Percentiles rank a stretch among this genome's conserved stretches.
Evolutionary conservation across 2,329 filamentous ascomycete species (phyloP).

Genomic region (Acephala macrosclerotiorum): DNA sequence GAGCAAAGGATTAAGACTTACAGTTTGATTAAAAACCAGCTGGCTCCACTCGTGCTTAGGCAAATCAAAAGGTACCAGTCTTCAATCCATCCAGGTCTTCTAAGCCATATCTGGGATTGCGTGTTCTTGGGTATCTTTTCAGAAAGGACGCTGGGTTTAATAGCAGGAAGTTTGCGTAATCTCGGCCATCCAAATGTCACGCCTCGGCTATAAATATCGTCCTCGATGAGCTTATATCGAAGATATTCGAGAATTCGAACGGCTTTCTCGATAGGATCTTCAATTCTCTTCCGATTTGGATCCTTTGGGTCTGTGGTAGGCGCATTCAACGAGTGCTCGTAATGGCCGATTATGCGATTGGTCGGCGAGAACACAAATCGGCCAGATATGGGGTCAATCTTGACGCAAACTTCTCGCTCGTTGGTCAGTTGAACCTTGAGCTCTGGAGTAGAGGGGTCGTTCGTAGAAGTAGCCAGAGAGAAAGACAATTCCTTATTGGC

Average conservation of each 20-base stretch:
- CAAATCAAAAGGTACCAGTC: slow-evolving; percentile 77
- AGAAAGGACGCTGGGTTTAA: slow-evolving; percentile 62
- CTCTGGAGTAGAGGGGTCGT: slow-evolving; percentile 70
- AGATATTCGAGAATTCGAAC: slow-evolving; percentile 65
- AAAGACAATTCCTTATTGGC: slow-evolving; percentile 64
- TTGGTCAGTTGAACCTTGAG: slow-evolving; percentile 75
- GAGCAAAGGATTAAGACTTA: slow-evolving; percentile 40
- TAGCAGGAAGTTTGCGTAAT: slow-evolving; percentile 45
- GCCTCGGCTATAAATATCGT: slow-evolving; percentile 67
- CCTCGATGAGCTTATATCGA: slow-evolving; percentile 66
- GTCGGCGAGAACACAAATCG: slow-evolving; percentile 73
- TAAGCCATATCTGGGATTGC: slow-evolving; percentile 71
- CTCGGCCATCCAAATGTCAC: slow-evolving; percentile 70
- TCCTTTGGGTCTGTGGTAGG: slow-evolving; percentile 52
- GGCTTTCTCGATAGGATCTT: slow-evolving; percentile 60
- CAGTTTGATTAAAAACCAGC: slow-evolving; percentile 79
- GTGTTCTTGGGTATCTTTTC: slow-evolving; percentile 66
- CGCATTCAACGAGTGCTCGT: slow-evolving; percentile 71
- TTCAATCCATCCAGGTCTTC: slow-evolving; percentile 72
- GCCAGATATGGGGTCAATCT: slow-evolving; percentile 83
- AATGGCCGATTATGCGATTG: slow-evolving; percentile 60
- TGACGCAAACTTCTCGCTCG: slow-evolving; percentile 65
- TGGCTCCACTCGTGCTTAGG: slow-evolving; percentile 75
- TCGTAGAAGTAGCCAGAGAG: slow-evolving; percentile 61
- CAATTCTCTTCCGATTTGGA: background rate